Evolutionary conservation across 169 alveolate genomes (phyloP).

Genomic region (Plasmodium billcollinsi): DNA sequence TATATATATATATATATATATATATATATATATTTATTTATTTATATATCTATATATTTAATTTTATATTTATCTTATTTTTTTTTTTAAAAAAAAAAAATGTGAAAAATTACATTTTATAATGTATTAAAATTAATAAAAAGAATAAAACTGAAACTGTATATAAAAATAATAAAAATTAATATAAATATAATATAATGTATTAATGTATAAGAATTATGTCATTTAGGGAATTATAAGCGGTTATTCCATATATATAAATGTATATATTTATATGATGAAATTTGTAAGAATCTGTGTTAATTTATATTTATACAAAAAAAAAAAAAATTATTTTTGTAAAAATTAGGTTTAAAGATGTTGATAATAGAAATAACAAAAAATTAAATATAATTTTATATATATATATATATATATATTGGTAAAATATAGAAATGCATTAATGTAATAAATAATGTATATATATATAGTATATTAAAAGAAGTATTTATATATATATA

Average conservation of each 20-base stretch:
- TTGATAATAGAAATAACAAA: no score
- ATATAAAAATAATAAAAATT: no score
- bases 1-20: conserved; percentile 18
- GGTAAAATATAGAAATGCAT: neutral
- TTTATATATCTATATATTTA: conserved; percentile 12
- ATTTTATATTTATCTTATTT: conserved; percentile 21
- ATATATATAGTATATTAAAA: neutral
- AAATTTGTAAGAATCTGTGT: no score
- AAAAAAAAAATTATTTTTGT: no score
- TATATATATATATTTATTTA: conserved; percentile 3
- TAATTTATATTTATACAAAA: no score
- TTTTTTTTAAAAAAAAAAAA: conserved; percentile 26
- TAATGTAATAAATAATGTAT: neutral
- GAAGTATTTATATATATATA: neutral
- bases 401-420: neutral
- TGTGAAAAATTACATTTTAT: neutral
- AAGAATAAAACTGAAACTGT: conserved; percentile 14
- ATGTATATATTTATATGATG: no score
- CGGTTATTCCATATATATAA: no score
- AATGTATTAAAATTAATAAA: conserved; percentile 15
- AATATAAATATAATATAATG: no score
- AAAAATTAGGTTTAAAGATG: no score
- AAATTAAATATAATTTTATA: no score
- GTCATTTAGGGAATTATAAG: no score
- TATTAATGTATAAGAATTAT: no score